Conservation (phyloP, 495 filamentous ascomycete genomes). For the Penicillium antarcticum region DNA sequence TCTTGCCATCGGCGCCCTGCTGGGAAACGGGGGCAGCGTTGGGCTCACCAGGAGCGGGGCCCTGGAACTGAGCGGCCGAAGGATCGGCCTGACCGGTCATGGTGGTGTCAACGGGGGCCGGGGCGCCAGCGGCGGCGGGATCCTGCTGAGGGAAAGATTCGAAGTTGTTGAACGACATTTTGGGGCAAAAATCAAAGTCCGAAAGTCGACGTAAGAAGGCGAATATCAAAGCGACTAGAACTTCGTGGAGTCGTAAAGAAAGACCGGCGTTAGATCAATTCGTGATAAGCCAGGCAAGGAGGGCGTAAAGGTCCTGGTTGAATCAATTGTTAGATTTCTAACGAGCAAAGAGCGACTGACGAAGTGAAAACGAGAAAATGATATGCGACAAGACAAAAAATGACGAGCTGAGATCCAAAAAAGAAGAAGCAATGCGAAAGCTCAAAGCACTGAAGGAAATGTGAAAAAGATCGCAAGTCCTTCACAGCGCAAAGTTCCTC, state of each 20-base stretch:
- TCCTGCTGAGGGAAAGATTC: slow-evolving; percentile 55
- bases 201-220: slow-evolving; percentile 33
- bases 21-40: slow-evolving; percentile 50
- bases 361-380: background rate
- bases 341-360: background rate
- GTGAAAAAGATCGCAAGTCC: background rate
- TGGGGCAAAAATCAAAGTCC: slow-evolving; percentile 28
- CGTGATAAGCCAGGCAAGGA: slow-evolving; percentile 31
- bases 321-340: slow-evolving; percentile 9
- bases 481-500: background rate
- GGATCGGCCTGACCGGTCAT: slow-evolving; percentile 55
- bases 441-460: background rate
- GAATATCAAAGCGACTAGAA: slow-evolving; percentile 35
- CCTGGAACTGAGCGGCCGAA: slow-evolving; percentile 52
- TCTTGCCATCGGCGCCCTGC: slow-evolving; percentile 66
- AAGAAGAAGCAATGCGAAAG: background rate
- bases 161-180: slow-evolving; percentile 60
- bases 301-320: slow-evolving; percentile 17
- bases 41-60: slow-evolving; percentile 49
- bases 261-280: slow-evolving; percentile 38
- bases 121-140: slow-evolving; percentile 51
- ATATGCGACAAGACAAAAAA: background rate
- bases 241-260: slow-evolving; percentile 43
- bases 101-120: slow-evolving; percentile 48
- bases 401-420: background rate